Conservation (phyloP, 2,329 filamentous ascomycete species). For the Aureobasidium pullulans region DNA sequence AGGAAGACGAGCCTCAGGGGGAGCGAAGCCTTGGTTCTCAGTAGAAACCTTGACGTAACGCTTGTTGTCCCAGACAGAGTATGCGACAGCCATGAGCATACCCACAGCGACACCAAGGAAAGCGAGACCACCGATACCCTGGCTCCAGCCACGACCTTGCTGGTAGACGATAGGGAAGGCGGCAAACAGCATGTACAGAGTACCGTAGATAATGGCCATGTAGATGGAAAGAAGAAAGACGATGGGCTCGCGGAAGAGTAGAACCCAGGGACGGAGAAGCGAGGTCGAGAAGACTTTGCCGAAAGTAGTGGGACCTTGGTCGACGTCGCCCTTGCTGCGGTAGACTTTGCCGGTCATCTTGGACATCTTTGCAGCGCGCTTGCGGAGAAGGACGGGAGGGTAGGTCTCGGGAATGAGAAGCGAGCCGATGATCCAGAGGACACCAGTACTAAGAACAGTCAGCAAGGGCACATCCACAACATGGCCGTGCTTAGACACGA, state of each 20-base stretch:
- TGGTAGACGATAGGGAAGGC: conserved; percentile 57
- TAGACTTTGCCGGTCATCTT: conserved; percentile 50
- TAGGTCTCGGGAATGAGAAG: conserved; percentile 55
- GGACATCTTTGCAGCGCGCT: conserved; percentile 45
- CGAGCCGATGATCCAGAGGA: conserved; percentile 49
- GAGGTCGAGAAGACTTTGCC: conserved; percentile 46
- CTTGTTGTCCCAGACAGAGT: conserved; percentile 47
- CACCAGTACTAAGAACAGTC: conserved; percentile 36
- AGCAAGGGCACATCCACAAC: background rate
- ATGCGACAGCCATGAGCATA: conserved; percentile 52
- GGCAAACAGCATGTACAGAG: conserved; percentile 43
- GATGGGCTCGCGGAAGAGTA: conserved; percentile 64
- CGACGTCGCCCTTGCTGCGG: conserved; percentile 38
- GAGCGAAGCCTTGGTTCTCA: conserved; percentile 47
- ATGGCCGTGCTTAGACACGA: no score
- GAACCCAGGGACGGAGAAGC: conserved; percentile 59
- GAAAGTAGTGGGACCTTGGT: conserved; percentile 30
- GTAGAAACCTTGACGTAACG: conserved; percentile 43
- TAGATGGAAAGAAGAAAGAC: conserved; percentile 58
- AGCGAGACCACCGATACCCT: conserved; percentile 54
- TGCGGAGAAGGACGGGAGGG: conserved; percentile 48
- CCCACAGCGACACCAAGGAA: conserved; percentile 64
- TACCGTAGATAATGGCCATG: conserved; percentile 52
- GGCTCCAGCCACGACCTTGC: conserved; percentile 49
- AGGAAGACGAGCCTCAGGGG: conserved; percentile 59